A percentile compares a stretch with the other conserved stretches of the same genome.
Evolutionary conservation across 129 eudicot genomes (phyloP).

Genomic region (Flaveria bidentis): DNA sequence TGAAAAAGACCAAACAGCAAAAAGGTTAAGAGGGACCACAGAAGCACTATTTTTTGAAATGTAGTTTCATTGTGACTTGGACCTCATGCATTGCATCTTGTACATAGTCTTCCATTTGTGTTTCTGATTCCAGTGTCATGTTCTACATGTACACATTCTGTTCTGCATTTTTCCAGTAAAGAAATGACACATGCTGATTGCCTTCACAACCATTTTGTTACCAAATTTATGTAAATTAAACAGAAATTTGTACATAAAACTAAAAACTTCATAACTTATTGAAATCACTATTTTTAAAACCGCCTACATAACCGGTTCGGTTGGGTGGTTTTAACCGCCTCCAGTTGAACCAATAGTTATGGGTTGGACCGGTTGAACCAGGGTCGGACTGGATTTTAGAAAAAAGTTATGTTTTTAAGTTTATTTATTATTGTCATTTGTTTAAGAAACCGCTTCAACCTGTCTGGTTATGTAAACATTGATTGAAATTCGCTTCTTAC

Average conservation of each 20-base stretch:
- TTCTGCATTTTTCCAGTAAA: background rate
- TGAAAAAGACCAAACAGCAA: constrained; percentile 27
- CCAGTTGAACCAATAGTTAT: background rate
- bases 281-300: too few species aligned
- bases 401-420: too few species aligned
- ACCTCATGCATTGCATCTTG: constrained; percentile 22
- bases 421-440: background rate
- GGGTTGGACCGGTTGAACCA: background rate
- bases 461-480: background rate
- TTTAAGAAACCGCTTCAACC: background rate
- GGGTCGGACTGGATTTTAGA: background rate
- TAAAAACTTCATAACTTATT: background rate
- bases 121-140: constrained; percentile 11
- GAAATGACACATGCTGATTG: constrained; percentile 10
- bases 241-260: background rate
- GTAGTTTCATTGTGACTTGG: constrained; percentile 19
- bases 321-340: background rate
- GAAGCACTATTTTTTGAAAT: constrained; percentile 21
- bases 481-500: background rate
- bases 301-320: background rate
- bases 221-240: background rate
- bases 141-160: constrained; percentile 26
- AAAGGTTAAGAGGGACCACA: constrained; percentile 22
- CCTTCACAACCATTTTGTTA: background rate
- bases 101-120: background rate